phyloP scores from a whole-genome alignment of 345 rosid species.

The Ceriops tagal region DNA sequence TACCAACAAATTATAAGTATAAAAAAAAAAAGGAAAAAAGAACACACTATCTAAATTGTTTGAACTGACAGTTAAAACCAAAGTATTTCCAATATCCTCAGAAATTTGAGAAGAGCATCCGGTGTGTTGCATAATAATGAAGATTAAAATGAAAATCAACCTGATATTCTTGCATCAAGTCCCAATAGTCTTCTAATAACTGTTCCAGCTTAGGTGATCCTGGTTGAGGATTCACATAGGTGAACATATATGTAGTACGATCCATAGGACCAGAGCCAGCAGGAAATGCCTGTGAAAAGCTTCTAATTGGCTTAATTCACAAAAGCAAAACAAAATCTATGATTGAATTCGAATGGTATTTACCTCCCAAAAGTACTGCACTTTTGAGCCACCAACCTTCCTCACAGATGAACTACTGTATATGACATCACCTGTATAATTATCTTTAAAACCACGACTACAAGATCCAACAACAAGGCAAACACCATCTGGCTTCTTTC shows the following conservation, averaged over 20 bases:
- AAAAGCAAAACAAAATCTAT: not conserved
- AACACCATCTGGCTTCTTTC: constrained; percentile 87
- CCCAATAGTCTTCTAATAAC: constrained; percentile 83
- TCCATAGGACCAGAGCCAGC: constrained; percentile 87
- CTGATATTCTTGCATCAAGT: constrained; percentile 88
- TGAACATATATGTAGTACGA: constrained; percentile 97
- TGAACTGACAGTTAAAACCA: not conserved
- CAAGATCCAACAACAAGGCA: constrained; percentile 98
- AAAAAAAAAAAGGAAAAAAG: not conserved
- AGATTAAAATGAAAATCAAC: constrained; percentile 31
- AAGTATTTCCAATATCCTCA: constrained; percentile 5
- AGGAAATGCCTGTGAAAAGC: constrained; percentile 74
- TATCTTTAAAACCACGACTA: constrained; percentile 76
- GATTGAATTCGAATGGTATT: constrained; percentile 5
- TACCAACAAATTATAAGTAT: too few relatives aligned
- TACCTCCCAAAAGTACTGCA: constrained; percentile 96
- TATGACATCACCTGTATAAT: constrained; percentile 76
- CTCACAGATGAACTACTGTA: constrained; percentile 70
- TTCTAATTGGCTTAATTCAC: constrained; percentile 12
- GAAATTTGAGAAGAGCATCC: constrained; percentile 5
- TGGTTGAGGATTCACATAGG: constrained; percentile 80
- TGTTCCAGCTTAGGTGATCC: constrained; percentile 75
- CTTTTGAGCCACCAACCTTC: constrained; percentile 62
- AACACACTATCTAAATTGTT: not conserved
- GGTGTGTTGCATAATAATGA: not conserved